Evolutionary conservation across 371 early-diverging fungal genomes (phyloP).

Genomic region (Zancudomyces culisetae): DNA sequence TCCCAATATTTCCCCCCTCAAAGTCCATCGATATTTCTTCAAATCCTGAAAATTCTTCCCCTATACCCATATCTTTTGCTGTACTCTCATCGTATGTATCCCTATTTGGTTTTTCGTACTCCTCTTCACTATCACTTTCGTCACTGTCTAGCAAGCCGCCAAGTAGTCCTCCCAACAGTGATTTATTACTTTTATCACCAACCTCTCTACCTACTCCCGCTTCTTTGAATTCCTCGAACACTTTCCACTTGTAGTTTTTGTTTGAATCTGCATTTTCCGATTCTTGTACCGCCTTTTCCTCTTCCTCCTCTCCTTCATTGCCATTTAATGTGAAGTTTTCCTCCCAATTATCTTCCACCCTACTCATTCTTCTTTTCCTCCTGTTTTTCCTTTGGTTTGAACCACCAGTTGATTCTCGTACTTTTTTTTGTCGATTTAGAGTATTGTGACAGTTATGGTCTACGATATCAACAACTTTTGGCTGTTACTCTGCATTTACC

Average conservation of each 20-base stretch:
- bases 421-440: too few species aligned
- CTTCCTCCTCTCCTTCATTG: background rate
- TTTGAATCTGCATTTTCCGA: too few species aligned
- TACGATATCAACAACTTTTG: too few species aligned
- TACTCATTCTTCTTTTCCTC: background rate
- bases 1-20: too few species aligned
- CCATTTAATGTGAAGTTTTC: background rate
- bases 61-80: background rate
- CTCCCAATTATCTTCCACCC: background rate
- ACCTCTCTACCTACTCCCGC: background rate
- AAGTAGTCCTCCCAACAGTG: background rate
- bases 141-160: background rate
- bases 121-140: background rate
- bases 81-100: background rate
- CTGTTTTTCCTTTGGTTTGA: too few species aligned
- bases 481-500: too few species aligned
- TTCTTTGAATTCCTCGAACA: background rate
- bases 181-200: background rate
- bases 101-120: background rate
- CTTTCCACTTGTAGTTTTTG: background rate
- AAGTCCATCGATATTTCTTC: too few species aligned
- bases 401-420: too few species aligned
- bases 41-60: too few species aligned
- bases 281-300: background rate
- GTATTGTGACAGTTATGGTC: too few species aligned